Evolutionary conservation across 805 yeast species (phyloP).

Genomic region (Geotrichum ghanense): DNA sequence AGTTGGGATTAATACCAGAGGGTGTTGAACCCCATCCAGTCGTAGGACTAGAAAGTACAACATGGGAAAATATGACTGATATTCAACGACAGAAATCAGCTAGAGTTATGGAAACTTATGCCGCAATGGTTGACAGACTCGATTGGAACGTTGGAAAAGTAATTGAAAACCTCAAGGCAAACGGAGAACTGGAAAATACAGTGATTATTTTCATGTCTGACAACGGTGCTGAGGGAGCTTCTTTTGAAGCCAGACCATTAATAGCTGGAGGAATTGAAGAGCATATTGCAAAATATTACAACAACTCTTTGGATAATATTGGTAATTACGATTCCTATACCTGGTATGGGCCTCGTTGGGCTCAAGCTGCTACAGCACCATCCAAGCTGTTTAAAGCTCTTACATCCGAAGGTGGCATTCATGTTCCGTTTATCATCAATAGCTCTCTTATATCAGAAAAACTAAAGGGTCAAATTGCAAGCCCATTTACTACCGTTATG

Average conservation of each 20-base stretch:
- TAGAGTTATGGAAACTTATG: slow-evolving; percentile 43
- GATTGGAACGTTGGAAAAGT: slow-evolving; percentile 43
- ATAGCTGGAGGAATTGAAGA: slow-evolving; percentile 17
- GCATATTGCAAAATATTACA: slow-evolving; percentile 26
- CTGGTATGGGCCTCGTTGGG: slow-evolving; percentile 48
- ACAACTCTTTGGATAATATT: slow-evolving; percentile 36
- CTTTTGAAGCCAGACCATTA: slow-evolving; percentile 45
- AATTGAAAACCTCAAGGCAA: slow-evolving; percentile 29
- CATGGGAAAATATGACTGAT: slow-evolving; percentile 34
- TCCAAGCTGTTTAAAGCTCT: slow-evolving; percentile 43
- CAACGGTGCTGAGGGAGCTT: slow-evolving; percentile 55
- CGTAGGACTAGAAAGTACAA: slow-evolving; percentile 24
- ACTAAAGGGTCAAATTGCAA: slow-evolving; percentile 24
- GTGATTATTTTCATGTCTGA: slow-evolving; percentile 50
- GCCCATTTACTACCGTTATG: slow-evolving; percentile 44
- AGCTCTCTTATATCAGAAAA: slow-evolving; percentile 28
- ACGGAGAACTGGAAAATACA: slow-evolving; percentile 42
- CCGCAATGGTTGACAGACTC: slow-evolving; percentile 51
- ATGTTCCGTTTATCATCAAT: slow-evolving; percentile 42
- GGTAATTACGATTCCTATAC: slow-evolving; percentile 38
- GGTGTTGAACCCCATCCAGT: slow-evolving; percentile 29
- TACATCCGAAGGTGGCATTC: slow-evolving; percentile 50
- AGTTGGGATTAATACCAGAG: slow-evolving; percentile 37
- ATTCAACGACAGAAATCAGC: slow-evolving; percentile 30
- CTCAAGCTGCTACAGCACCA: slow-evolving; percentile 53